A percentile compares a stretch with the other conserved stretches of the same genome.
phyloP scores from a whole-genome alignment of 176 grass and related monocot species.

The Areca catechu region DNA sequence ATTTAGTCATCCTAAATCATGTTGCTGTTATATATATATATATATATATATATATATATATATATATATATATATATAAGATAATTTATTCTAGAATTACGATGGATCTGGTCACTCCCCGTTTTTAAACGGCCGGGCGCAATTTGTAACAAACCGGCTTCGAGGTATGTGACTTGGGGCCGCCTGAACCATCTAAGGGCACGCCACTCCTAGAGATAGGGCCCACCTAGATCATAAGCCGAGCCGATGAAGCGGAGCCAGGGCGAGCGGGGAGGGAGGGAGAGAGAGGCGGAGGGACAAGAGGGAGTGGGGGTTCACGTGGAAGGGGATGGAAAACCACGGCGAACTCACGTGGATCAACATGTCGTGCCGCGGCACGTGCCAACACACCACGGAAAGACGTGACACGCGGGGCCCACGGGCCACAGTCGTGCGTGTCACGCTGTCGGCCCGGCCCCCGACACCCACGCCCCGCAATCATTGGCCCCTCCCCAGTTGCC shows the following conservation, averaged over 20 bases:
- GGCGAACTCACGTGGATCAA: conserved; percentile 1
- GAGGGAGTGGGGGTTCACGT: conserved; percentile 14
- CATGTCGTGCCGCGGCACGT: conserved; percentile 15
- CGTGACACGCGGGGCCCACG: too few species aligned
- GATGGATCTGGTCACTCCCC: too few species aligned
- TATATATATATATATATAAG: too few species aligned
- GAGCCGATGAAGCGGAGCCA: background rate
- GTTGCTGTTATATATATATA: too few species aligned
- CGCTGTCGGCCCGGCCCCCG: background rate
- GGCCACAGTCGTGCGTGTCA: background rate
- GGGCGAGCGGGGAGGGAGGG: background rate
- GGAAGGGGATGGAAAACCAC: background rate
- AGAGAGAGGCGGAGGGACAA: background rate
- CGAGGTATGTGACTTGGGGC: too few species aligned
- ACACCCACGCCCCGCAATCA: conserved; percentile 20
- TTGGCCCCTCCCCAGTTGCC: background rate
- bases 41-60: too few species aligned
- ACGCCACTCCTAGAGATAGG: too few species aligned
- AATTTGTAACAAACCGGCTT: too few species aligned
- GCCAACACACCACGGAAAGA: background rate
- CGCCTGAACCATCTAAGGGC: too few species aligned
- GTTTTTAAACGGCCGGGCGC: too few species aligned
- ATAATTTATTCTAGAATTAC: too few species aligned
- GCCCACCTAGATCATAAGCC: background rate
- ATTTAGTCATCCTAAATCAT: too few species aligned